Percentiles rank a stretch among this genome's conserved stretches.
Evolutionary conservation across 75 land plant species (phyloP).

Genomic region (Sequoia sempervirens): DNA sequence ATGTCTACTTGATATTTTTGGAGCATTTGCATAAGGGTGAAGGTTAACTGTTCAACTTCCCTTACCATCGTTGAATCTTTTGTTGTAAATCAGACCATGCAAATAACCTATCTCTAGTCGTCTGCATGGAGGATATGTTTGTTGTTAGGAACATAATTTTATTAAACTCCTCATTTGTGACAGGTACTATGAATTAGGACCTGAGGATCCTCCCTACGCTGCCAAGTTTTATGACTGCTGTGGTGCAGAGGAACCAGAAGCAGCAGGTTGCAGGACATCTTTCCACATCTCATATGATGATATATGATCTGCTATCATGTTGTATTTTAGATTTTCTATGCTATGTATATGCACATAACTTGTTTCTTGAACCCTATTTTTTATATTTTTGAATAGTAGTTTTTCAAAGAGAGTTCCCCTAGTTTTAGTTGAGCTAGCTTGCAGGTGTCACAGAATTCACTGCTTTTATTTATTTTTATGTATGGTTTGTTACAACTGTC

Average conservation of each 20-base stretch:
- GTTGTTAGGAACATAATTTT: not conserved
- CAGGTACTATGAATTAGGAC: constrained; percentile 91
- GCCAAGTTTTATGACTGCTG: constrained; percentile 97
- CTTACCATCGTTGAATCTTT: not conserved
- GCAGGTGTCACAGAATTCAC: not conserved
- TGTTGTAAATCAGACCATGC: not conserved
- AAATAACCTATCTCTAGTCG: not conserved
- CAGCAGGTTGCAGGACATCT: constrained; percentile 71
- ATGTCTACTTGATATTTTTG: not conserved
- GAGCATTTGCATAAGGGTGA: not conserved
- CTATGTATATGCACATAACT: not conserved
- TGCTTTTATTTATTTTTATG: not conserved
- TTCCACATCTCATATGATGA: constrained; percentile 64
- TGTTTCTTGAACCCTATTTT: not conserved
- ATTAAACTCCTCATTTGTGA: not conserved
- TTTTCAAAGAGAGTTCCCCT: not conserved
- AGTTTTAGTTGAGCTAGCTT: not conserved
- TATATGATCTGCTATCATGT: not conserved
- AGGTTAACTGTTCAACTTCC: not conserved
- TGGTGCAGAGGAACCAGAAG: constrained; percentile 90
- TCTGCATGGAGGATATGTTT: not conserved
- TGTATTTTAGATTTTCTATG: not conserved
- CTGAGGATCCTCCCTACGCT: constrained; percentile 94
- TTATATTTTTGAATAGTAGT: not conserved
- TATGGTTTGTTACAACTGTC: not conserved